A percentile compares a stretch with the other conserved stretches of the same genome.
Evolutionary conservation across 2,329 filamentous ascomycete genomes (phyloP).

Genomic region (Aspergillus latus): DNA sequence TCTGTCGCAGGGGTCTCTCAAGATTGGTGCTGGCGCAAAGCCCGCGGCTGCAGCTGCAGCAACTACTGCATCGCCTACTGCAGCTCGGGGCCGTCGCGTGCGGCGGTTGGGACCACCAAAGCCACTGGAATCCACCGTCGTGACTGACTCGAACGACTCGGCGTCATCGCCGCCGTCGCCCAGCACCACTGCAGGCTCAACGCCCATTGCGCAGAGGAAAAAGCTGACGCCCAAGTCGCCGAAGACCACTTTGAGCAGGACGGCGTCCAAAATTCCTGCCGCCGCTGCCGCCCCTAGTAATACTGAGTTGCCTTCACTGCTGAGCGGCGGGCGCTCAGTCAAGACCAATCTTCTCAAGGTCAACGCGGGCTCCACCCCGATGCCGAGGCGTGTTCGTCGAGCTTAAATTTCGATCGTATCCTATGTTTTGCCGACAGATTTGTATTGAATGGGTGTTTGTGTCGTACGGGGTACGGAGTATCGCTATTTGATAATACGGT

Average conservation of each 20-base stretch:
- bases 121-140: conserved; percentile 21
- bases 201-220: conserved; percentile 31
- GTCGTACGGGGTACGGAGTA: neutral
- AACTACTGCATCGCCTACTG: conserved; percentile 26
- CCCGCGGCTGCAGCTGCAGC: conserved; percentile 15
- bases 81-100: conserved; percentile 31
- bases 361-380: conserved; percentile 39
- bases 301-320: conserved; percentile 19
- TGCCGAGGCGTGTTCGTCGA: conserved; percentile 35
- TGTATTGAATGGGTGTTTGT: neutral
- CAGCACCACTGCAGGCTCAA: conserved; percentile 18
- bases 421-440: conserved; percentile 4
- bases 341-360: conserved; percentile 33
- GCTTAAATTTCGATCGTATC: conserved; percentile 20
- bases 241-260: conserved; percentile 20
- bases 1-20: conserved; percentile 24
- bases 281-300: conserved; percentile 21
- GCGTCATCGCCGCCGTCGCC: conserved; percentile 20
- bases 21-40: conserved; percentile 17
- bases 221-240: conserved; percentile 39
- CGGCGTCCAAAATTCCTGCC: conserved; percentile 22
- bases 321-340: conserved; percentile 19
- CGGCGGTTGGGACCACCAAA: conserved; percentile 32
- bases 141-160: conserved; percentile 17
- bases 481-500: neutral